These are phyloP conservation scores for Rozella allomycis DNA, from an alignment of 371 early-diverging fungal genomes.

Conservation along the genomic window DNA sequence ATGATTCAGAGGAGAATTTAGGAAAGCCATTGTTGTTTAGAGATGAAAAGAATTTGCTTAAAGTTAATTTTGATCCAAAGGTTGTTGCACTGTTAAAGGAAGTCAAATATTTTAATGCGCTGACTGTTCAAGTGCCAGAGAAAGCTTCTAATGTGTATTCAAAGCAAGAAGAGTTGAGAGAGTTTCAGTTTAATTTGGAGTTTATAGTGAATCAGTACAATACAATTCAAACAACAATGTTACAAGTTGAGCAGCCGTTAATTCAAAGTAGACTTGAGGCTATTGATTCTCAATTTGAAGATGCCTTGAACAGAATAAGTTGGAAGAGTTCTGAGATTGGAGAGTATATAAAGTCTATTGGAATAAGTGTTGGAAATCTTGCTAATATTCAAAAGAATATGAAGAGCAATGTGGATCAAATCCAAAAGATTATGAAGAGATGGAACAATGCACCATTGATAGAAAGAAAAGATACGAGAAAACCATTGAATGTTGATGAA, in stretches of 20 bases:
- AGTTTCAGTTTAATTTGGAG: slow-evolving; percentile 27
- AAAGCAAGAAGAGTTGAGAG: slow-evolving; percentile 26
- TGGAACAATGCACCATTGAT: slow-evolving; percentile 29
- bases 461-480: slow-evolving; percentile 32
- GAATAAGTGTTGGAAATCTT: slow-evolving; percentile 18
- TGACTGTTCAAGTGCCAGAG: slow-evolving; percentile 14
- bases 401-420: slow-evolving; percentile 28
- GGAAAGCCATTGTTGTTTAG: slow-evolving; percentile 24
- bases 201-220: slow-evolving; percentile 27
- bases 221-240: slow-evolving; percentile 17
- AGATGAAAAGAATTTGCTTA: slow-evolving; percentile 7
- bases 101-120: slow-evolving; percentile 24
- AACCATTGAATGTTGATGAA: slow-evolving; percentile 31
- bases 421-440: slow-evolving; percentile 26
- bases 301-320: slow-evolving; percentile 15
- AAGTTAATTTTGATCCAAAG: slow-evolving; percentile 37
- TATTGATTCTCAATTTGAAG: slow-evolving; percentile 24
- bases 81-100: slow-evolving; percentile 34
- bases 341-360: slow-evolving; percentile 16
- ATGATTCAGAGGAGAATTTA: slow-evolving; percentile 30
- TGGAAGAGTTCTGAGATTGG: slow-evolving; percentile 16
- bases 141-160: slow-evolving; percentile 22
- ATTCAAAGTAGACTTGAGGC: slow-evolving; percentile 17
- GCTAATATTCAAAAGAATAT: slow-evolving; percentile 17
- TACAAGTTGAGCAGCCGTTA: slow-evolving; percentile 31